Percentiles rank a stretch among this genome's conserved stretches.
Conservation (phyloP, 805 yeast species). For the Pichia heedii region DNA sequence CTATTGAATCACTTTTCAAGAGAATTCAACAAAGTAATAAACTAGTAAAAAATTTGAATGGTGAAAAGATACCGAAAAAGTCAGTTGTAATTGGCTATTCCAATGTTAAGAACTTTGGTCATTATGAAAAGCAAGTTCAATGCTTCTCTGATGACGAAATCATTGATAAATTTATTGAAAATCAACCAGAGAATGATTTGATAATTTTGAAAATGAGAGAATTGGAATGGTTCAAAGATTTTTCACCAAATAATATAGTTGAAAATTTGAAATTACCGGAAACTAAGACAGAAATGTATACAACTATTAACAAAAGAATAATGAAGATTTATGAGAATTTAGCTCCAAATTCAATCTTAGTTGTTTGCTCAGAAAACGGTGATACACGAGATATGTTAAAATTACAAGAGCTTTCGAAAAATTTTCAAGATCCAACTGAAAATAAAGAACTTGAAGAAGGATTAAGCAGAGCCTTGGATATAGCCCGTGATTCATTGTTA, state of each 20-base stretch:
- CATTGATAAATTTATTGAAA: constrained; percentile 31
- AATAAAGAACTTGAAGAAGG: constrained; percentile 36
- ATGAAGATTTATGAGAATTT: constrained; percentile 38
- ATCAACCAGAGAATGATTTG: constrained; percentile 36
- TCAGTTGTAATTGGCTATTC: constrained; percentile 21
- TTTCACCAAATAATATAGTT: constrained; percentile 13
- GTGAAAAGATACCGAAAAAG: constrained; percentile 20
- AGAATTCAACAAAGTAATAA: constrained; percentile 25
- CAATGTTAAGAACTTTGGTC: constrained; percentile 10
- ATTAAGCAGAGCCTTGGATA: constrained; percentile 36
- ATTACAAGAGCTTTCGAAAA: constrained; percentile 36
- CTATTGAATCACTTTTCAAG: constrained; percentile 35
- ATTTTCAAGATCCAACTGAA: constrained; percentile 32
- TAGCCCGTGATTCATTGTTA: constrained; percentile 54
- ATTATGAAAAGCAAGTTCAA: constrained; percentile 29
- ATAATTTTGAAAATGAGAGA: constrained; percentile 50
- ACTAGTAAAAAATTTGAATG: constrained; percentile 13
- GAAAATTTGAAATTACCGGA: constrained; percentile 7
- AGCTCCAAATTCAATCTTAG: constrained; percentile 51
- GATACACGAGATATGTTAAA: constrained; percentile 41
- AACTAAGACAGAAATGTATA: constrained; percentile 16
- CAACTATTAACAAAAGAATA: constrained; percentile 37
- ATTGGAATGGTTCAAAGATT: constrained; percentile 37
- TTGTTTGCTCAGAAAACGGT: constrained; percentile 57
- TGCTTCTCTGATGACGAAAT: constrained; percentile 56